Conservation (phyloP, 306 rosid species). For the Quercus ilex region DNA sequence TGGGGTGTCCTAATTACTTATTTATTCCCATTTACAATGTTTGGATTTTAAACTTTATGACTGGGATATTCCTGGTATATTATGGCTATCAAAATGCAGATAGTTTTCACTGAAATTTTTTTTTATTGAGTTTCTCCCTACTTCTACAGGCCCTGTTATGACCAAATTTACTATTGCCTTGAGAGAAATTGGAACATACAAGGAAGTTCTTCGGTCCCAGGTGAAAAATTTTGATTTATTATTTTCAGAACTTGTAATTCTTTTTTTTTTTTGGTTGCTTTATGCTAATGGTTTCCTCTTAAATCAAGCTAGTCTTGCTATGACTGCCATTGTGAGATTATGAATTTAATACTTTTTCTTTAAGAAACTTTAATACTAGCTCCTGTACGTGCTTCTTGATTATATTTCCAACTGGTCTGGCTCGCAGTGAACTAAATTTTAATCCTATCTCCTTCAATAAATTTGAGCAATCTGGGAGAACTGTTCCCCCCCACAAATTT, state of each 20-base stretch:
- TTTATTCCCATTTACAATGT: conserved; percentile 3
- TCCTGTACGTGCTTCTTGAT: neutral
- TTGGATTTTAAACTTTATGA: neutral
- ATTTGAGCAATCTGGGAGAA: neutral
- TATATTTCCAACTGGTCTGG: neutral
- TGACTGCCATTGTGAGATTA: neutral
- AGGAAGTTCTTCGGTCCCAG: conserved; percentile 99
- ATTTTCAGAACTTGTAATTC: neutral
- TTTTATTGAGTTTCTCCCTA: conserved; percentile 22
- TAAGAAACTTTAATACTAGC: neutral
- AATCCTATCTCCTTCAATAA: neutral
- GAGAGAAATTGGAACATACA: conserved; percentile 99
- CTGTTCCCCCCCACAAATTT: neutral
- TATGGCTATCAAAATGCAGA: conserved; percentile 1
- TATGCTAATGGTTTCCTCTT: neutral
- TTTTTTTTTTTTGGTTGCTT: neutral
- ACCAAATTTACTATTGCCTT: conserved; percentile 96
- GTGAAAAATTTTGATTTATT: conserved; percentile 27
- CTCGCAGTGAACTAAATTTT: neutral
- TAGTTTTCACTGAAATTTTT: conserved; percentile 9
- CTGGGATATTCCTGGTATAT: conserved; percentile 9
- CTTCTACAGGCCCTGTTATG: conserved; percentile 88
- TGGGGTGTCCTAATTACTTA: neutral
- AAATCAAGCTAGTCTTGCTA: neutral
- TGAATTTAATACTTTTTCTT: neutral